Conservation (phyloP, 2,329 filamentous ascomycete genomes). For the Didymella glomerata region DNA sequence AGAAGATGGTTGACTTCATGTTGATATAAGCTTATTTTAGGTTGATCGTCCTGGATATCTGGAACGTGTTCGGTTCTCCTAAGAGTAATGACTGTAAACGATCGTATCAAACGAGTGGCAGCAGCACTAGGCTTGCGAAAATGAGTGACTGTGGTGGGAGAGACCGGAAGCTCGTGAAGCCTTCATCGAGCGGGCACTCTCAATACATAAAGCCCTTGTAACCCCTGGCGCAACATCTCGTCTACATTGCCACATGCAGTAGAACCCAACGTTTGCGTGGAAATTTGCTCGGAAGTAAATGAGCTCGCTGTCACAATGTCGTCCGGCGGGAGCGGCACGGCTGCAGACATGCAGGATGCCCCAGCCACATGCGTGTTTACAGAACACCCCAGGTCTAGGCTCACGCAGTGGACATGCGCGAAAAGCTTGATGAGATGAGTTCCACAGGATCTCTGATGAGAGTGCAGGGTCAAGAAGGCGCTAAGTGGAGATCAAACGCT, state of each 20-base stretch:
- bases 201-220: slow-evolving; percentile 27
- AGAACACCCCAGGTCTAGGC: slow-evolving; percentile 24
- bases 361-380: slow-evolving; percentile 11
- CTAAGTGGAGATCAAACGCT: slow-evolving; percentile 46
- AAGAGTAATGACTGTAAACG: slow-evolving; percentile 14
- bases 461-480: slow-evolving; percentile 23
- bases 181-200: slow-evolving; percentile 19
- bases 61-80: slow-evolving; percentile 9
- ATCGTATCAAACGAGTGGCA: slow-evolving; percentile 36
- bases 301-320: slow-evolving; percentile 24
- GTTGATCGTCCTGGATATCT: slow-evolving; percentile 3
- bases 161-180: slow-evolving; percentile 22
- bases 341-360: slow-evolving; percentile 20
- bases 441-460: slow-evolving; percentile 28
- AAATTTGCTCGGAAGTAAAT: slow-evolving; percentile 34
- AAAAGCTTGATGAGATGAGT: slow-evolving; percentile 28
- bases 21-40: slow-evolving; percentile 5
- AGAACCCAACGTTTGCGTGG: slow-evolving; percentile 26
- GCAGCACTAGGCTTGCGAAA: slow-evolving; percentile 43
- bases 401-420: slow-evolving; percentile 17
- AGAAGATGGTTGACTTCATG: slow-evolving; percentile 42
- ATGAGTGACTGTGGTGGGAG: slow-evolving; percentile 27
- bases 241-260: slow-evolving; percentile 23
- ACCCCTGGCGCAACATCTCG: slow-evolving; percentile 26
- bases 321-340: slow-evolving; percentile 19